Conservation (phyloP, 2,329 filamentous ascomycete genomes). For the Colletotrichum eleusines region DNA sequence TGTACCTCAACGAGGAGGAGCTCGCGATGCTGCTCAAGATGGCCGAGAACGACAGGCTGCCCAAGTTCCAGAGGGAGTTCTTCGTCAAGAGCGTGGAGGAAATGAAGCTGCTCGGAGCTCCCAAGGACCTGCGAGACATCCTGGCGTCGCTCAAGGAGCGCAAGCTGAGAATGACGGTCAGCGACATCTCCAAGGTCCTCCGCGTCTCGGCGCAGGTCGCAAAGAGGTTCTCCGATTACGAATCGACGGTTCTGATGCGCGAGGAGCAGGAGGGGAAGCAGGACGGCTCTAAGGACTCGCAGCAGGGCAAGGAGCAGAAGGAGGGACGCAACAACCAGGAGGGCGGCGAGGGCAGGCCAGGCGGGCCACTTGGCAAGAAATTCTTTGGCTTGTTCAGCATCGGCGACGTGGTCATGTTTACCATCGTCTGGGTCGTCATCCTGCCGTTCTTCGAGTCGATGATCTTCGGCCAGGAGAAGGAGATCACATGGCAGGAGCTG, state of each 20-base stretch:
- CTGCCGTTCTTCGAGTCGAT: constrained; percentile 57
- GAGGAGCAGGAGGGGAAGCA: constrained; percentile 40
- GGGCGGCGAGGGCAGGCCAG: constrained; percentile 23
- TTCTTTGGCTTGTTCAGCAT: constrained; percentile 43
- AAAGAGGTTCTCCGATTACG: constrained; percentile 51
- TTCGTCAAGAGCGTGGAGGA: constrained; percentile 71
- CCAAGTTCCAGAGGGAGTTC: constrained; percentile 69
- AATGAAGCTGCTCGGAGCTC: constrained; percentile 77
- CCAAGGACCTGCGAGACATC: constrained; percentile 73
- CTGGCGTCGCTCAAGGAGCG: constrained; percentile 69
- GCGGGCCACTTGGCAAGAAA: constrained; percentile 42
- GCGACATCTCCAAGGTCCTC: constrained; percentile 70
- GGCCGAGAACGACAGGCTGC: constrained; percentile 68
- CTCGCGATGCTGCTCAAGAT: constrained; percentile 68
- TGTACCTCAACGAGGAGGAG: constrained; percentile 60
- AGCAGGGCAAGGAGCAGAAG: constrained; percentile 50
- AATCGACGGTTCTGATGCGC: constrained; percentile 35
- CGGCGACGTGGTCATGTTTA: constrained; percentile 61
- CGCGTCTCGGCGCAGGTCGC: constrained; percentile 68
- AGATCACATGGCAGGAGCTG: constrained; percentile 99
- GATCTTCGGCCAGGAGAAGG: constrained; percentile 61
- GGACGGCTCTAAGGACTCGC: constrained; percentile 35
- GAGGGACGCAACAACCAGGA: constrained; percentile 33
- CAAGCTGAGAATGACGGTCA: constrained; percentile 50
- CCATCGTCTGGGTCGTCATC: constrained; percentile 59